Percentiles rank a stretch among this genome's conserved stretches.
Evolutionary conservation across 2,329 filamentous ascomycete species (phyloP).

Genomic region (Myriosclerotinia scirpicola): DNA sequence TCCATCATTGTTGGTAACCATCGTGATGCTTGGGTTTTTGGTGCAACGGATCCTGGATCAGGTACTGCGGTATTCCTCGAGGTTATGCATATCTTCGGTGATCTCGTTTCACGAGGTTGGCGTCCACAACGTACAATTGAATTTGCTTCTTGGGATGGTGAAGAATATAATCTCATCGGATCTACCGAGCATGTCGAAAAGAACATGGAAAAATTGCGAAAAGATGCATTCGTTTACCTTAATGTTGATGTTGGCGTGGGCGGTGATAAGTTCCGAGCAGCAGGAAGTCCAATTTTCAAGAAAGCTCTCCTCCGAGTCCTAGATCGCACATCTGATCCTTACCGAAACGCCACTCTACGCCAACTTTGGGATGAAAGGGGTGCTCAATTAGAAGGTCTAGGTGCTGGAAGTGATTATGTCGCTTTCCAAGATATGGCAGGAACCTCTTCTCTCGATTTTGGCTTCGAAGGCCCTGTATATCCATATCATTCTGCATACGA

Average conservation of each 20-base stretch:
- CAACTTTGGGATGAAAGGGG: conserved; percentile 71
- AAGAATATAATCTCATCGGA: conserved; percentile 89
- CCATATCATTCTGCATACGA: conserved; percentile 87
- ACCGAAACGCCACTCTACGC: conserved; percentile 68
- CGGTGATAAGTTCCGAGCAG: conserved; percentile 72
- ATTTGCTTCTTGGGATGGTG: conserved; percentile 95
- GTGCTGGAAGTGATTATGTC: conserved; percentile 77
- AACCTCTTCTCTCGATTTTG: conserved; percentile 81
- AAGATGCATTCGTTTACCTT: conserved; percentile 80
- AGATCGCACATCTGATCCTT: conserved; percentile 71
- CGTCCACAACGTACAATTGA: conserved; percentile 89
- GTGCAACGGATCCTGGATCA: conserved; percentile 80
- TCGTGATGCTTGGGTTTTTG: conserved; percentile 89
- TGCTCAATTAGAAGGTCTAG: conserved; percentile 65
- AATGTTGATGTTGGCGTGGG: conserved; percentile 85
- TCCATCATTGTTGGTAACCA: conserved; percentile 90
- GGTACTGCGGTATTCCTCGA: conserved; percentile 92
- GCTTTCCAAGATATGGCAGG: conserved; percentile 91
- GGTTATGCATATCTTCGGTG: conserved; percentile 79
- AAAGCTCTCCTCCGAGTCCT: conserved; percentile 71
- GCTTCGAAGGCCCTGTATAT: conserved; percentile 64
- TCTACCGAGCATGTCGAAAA: conserved; percentile 95
- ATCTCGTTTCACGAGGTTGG: conserved; percentile 77
- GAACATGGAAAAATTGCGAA: conserved; percentile 69
- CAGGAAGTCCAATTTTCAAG: conserved; percentile 78